Percentiles rank a stretch among this genome's conserved stretches.
Evolutionary conservation across 73 alveolate genomes (phyloP).

Genomic region (Symbiodinium natans): DNA sequence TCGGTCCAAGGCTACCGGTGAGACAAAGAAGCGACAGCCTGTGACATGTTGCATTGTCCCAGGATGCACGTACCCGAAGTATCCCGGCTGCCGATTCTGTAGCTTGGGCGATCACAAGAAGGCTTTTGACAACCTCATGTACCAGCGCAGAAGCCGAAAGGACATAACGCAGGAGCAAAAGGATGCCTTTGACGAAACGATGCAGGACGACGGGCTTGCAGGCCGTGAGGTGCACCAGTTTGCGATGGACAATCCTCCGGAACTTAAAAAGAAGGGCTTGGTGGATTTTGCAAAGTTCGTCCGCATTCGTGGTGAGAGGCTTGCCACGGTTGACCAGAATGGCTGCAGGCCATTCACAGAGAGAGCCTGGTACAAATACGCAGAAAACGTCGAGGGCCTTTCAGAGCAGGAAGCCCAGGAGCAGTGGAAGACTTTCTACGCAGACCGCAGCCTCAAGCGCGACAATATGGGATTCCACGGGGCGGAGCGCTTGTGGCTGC

Average conservation of each 20-base stretch:
- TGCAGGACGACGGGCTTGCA: background rate
- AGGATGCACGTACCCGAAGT: background rate
- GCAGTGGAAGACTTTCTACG: background rate
- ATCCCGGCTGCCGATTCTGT: slow-evolving; percentile 3
- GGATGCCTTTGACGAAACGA: background rate
- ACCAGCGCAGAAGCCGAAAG: background rate
- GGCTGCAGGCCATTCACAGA: background rate
- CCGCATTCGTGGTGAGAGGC: background rate
- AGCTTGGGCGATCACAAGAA: slow-evolving; percentile 3
- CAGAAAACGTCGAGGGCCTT: background rate
- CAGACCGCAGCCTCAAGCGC: background rate
- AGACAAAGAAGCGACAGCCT: background rate
- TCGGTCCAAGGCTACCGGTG: too few species aligned
- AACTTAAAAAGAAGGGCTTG: background rate
- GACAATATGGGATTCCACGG: slow-evolving; percentile 21
- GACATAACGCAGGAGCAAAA: background rate
- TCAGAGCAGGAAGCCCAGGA: background rate
- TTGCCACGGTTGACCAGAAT: background rate
- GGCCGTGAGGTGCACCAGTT: background rate
- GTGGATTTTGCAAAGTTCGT: background rate
- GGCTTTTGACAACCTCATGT: slow-evolving; percentile 5
- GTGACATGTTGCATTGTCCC: slow-evolving; percentile 5
- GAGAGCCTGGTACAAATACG: background rate
- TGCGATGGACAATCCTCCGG: background rate
- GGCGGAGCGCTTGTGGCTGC: slow-evolving; percentile 25